phyloP scores from a whole-genome alignment of 2,329 filamentous ascomycete species.

The Xylariaceae sp. region DNA sequence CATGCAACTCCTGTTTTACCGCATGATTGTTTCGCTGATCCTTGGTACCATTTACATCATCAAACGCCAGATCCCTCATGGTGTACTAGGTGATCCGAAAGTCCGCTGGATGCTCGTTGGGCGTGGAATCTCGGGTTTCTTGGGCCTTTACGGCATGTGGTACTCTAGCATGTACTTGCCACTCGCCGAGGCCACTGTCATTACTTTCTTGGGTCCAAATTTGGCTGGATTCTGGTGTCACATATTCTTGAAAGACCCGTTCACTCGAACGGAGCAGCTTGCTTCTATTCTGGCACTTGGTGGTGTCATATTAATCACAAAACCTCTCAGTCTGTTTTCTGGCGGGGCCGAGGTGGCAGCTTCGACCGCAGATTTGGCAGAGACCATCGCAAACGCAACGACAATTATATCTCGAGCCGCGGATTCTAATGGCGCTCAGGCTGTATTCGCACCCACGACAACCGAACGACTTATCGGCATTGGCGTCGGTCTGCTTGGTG shows the following conservation, averaged over 20 bases:
- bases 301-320: constrained; percentile 81
- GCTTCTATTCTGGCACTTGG: constrained; percentile 71
- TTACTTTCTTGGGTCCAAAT: constrained; percentile 81
- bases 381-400: constrained; percentile 12
- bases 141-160: constrained; percentile 78
- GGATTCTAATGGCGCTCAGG: constrained; percentile 35
- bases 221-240: constrained; percentile 79
- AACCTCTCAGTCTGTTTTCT: constrained; percentile 51
- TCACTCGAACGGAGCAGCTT: constrained; percentile 73
- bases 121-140: constrained; percentile 68
- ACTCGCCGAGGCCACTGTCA: constrained; percentile 82
- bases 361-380: constrained; percentile 14
- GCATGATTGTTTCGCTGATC: constrained; percentile 72
- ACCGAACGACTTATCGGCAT: constrained; percentile 69
- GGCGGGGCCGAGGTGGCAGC: background rate
- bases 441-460: constrained; percentile 42
- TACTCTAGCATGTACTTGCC: constrained; percentile 46
- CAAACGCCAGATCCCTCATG: constrained; percentile 41
- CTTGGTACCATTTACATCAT: constrained; percentile 72
- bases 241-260: constrained; percentile 70
- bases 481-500: constrained; percentile 69
- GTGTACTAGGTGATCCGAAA: constrained; percentile 65
- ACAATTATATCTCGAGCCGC: constrained; percentile 6
- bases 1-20: constrained; percentile 77
- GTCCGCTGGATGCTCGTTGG: constrained; percentile 64